Conservation (phyloP, 75 land plant genomes). For the Sequoiadendron giganteum region DNA sequence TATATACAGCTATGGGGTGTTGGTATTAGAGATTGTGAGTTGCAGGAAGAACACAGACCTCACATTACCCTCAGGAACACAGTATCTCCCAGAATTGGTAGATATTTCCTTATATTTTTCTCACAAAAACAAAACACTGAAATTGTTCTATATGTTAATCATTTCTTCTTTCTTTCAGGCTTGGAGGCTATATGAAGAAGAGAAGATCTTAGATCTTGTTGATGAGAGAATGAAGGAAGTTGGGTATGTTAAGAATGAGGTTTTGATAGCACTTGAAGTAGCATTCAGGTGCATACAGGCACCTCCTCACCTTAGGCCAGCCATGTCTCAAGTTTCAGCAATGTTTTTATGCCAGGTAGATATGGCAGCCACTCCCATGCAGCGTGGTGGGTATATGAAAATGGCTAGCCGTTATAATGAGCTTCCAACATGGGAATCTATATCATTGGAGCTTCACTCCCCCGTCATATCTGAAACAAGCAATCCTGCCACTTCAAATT, state of each 20-base stretch:
- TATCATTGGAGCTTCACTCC: not conserved
- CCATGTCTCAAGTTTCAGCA: constrained; percentile 45
- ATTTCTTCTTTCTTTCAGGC: constrained; percentile 23
- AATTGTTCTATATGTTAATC: not conserved
- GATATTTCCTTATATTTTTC: not conserved
- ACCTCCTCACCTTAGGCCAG: constrained; percentile 30
- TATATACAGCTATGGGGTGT: constrained; percentile 23
- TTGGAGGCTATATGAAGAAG: constrained; percentile 44
- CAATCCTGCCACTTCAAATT: not conserved
- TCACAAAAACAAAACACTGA: not conserved
- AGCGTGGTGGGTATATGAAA: not conserved
- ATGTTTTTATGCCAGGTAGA: constrained; percentile 27
- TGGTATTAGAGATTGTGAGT: constrained; percentile 23
- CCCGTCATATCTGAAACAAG: not conserved
- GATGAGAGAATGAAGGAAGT: constrained; percentile 30
- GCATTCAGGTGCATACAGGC: constrained; percentile 46
- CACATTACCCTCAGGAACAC: constrained; percentile 6
- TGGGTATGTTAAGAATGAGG: constrained; percentile 26
- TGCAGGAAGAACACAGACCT: constrained; percentile 18
- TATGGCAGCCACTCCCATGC: constrained; percentile 14
- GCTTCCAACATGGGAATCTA: not conserved
- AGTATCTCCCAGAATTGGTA: constrained; percentile 22
- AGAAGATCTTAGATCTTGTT: constrained; percentile 20
- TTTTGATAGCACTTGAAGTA: constrained; percentile 24
- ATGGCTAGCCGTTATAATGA: not conserved